Conservation (phyloP, 2,329 filamentous ascomycete genomes). For the Dactylella cylindrospora region DNA sequence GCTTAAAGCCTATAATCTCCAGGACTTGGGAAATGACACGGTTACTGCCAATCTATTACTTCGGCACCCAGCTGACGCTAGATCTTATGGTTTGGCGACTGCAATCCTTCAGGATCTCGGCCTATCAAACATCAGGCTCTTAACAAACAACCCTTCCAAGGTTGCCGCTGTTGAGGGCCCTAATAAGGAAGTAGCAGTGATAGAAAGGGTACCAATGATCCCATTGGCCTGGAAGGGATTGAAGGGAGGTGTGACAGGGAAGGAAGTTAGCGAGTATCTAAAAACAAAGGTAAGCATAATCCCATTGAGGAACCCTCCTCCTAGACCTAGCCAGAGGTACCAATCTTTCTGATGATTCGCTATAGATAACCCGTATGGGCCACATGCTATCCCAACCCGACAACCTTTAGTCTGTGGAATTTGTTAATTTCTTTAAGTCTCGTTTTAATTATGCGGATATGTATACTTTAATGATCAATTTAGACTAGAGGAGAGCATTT, state of each 20-base stretch:
- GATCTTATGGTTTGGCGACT: slow-evolving; percentile 94
- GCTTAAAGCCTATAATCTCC: slow-evolving; percentile 95
- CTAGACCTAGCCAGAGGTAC: slow-evolving; percentile 8
- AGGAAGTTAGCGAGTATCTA: slow-evolving; percentile 90
- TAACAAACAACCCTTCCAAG: slow-evolving; percentile 98
- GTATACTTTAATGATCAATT: no score
- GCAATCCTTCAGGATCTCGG: slow-evolving; percentile 89
- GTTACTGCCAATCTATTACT: slow-evolving; percentile 92
- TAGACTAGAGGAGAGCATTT: no score
- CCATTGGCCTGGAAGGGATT: slow-evolving; percentile 87
- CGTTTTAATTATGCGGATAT: no score
- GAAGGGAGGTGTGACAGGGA: slow-evolving; percentile 76
- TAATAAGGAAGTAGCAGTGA: slow-evolving; percentile 80
- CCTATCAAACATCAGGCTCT: slow-evolving; percentile 71
- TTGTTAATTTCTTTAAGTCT: no score
- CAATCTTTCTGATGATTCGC: background rate
- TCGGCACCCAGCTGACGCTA: slow-evolving; percentile 87
- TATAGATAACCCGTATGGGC: slow-evolving; percentile 81
- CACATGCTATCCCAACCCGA: slow-evolving; percentile 62
- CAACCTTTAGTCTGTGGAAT: no score
- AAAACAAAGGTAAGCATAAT: slow-evolving; percentile 85
- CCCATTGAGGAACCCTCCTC: slow-evolving; percentile 1
- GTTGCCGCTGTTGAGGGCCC: slow-evolving; percentile 91
- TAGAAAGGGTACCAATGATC: slow-evolving; percentile 91
- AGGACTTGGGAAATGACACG: slow-evolving; percentile 95